Conservation (phyloP, 768 basidiomycete genomes). For the Suillus paluster region DNA sequence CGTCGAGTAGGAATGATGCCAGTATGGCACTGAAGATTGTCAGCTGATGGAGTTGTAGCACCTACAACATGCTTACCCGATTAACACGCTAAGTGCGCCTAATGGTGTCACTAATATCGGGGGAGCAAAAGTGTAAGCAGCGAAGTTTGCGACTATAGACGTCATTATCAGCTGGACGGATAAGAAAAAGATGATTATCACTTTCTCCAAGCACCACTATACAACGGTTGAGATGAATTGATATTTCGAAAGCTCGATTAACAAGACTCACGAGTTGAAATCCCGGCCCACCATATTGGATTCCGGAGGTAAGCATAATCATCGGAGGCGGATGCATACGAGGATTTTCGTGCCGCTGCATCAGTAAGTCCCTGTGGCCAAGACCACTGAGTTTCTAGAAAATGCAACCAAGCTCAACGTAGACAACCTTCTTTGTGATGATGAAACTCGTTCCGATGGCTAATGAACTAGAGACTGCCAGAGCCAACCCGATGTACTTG, state of each 20-base stretch:
- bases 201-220: conserved; percentile 95
- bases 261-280: conserved; percentile 76
- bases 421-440: conserved; percentile 94
- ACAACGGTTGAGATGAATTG: conserved; percentile 8
- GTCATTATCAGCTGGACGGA: neutral
- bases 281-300: conserved; percentile 98
- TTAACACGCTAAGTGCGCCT: conserved; percentile 94
- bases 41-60: conserved; percentile 6
- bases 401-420: neutral
- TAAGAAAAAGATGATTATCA: conserved; percentile 35
- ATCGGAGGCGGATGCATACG: conserved; percentile 69
- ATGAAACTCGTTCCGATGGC: conserved; percentile 97
- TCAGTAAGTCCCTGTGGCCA: conserved; percentile 84
- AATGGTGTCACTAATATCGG: conserved; percentile 98
- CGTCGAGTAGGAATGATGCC: conserved; percentile 90
- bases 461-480: conserved; percentile 83
- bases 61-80: conserved; percentile 67
- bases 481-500: conserved; percentile 91
- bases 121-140: conserved; percentile 97
- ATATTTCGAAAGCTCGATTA: conserved; percentile 11
- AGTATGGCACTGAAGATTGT: conserved; percentile 74
- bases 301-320: conserved; percentile 86
- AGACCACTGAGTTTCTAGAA: conserved; percentile 3
- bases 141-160: conserved; percentile 79
- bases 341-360: conserved; percentile 61